phyloP scores from a whole-genome alignment of 116 monocot species.

The Iris pallida region DNA sequence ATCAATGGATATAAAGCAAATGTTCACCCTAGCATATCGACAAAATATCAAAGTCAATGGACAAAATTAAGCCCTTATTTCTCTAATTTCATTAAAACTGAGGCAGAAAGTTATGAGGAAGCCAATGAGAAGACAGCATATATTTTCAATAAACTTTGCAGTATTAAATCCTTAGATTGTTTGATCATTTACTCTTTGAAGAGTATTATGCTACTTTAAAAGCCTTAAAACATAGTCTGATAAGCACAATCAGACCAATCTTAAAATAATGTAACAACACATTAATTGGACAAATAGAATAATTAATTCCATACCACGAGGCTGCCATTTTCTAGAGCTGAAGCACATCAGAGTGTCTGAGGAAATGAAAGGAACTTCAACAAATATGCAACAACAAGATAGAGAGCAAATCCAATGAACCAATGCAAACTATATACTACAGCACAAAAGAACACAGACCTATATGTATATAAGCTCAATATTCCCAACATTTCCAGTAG shows the following conservation, averaged over 20 bases:
- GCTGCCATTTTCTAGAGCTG: constrained; percentile 35
- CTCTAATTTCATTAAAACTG: not conserved
- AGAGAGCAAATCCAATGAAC: not conserved
- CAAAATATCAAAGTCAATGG: not conserved
- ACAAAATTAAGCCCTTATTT: not conserved
- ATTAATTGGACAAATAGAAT: not conserved
- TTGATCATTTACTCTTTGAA: no score
- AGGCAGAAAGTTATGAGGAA: no score
- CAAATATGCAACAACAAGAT: not conserved
- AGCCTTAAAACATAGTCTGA: no score
- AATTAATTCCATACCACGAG: constrained; percentile 40
- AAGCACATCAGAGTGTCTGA: constrained; percentile 27
- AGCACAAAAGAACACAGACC: constrained; percentile 14
- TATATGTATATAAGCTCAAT: constrained; percentile 61
- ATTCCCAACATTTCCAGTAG: constrained; percentile 52
- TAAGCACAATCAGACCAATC: no score
- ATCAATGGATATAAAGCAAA: constrained; percentile 99
- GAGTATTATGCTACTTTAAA: no score
- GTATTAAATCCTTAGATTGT: no score
- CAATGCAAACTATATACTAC: not conserved
- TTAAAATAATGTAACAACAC: no score
- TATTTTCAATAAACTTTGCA: no score
- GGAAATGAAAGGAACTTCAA: not conserved
- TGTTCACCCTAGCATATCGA: constrained; percentile 58
- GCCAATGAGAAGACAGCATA: no score